phyloP scores from a whole-genome alignment of 2,329 filamentous ascomycete species.

The Aureobasidium namibiae region DNA sequence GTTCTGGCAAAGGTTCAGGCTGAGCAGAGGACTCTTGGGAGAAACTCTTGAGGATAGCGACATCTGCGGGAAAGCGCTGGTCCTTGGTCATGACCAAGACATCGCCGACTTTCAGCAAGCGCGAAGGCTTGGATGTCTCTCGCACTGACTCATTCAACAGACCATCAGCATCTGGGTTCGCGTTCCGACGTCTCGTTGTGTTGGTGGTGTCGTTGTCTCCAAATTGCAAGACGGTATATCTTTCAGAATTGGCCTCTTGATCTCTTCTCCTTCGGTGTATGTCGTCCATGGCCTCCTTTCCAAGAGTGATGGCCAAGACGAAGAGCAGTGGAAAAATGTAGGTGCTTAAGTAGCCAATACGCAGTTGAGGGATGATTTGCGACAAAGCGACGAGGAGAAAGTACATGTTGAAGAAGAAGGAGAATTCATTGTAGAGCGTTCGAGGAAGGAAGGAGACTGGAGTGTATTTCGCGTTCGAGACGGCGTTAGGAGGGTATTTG shows the following conservation, averaged over 20 bases:
- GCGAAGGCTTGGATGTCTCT: constrained; percentile 72
- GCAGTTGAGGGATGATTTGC: constrained; percentile 78
- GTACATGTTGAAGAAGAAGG: constrained; percentile 99
- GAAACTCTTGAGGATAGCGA: constrained; percentile 81
- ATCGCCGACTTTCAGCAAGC: constrained; percentile 87
- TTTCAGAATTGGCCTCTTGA: constrained; percentile 88
- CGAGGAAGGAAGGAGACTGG: constrained; percentile 87
- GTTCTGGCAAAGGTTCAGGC: constrained; percentile 39
- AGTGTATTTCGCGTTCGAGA: constrained; percentile 98
- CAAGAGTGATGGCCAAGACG: constrained; percentile 83
- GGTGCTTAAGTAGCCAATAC: constrained; percentile 90
- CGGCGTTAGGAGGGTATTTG: constrained; percentile 78
- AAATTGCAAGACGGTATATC: constrained; percentile 71
- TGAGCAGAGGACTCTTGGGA: constrained; percentile 30
- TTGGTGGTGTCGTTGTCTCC: constrained; percentile 42
- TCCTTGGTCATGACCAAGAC: constrained; percentile 90
- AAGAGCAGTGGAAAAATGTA: constrained; percentile 90
- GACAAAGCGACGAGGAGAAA: constrained; percentile 92
- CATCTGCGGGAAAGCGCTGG: constrained; percentile 87
- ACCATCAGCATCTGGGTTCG: constrained; percentile 20
- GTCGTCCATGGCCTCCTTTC: constrained; percentile 93
- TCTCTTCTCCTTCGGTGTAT: constrained; percentile 78
- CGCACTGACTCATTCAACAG: constrained; percentile 28
- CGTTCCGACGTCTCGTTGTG: constrained; percentile 26
- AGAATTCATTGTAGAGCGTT: constrained; percentile 97